Evolutionary conservation across 768 basidiomycete genomes (phyloP), one percentile per base, ranked within the genome.

Genomic region (Xerocomellus chrysenteron): DNA sequence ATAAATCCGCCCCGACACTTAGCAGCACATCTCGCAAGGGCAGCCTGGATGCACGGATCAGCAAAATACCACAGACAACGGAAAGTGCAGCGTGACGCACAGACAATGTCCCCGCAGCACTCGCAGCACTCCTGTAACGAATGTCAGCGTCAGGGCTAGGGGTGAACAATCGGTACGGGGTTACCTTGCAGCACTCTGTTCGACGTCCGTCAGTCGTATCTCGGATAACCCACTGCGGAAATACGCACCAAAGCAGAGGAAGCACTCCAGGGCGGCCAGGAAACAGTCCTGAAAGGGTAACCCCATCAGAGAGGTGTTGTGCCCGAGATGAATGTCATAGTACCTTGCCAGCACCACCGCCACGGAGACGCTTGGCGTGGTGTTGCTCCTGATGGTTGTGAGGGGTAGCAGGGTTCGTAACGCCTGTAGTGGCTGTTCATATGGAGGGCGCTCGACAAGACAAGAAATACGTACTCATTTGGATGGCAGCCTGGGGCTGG

Each of bases 1-100:
- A 39, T 33, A 28, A 1, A 35, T 42, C 24, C 33, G 13, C 19
- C 37, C n/a, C 13, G 5, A 7, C 41, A 53, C 45, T 75, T 76
- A 86, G 68, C 86, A 88, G 69, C 82, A 84, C 82, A 88, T 82
- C 75, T 90, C 88, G 76, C 88, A 90, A 10, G 88, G 88, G 78
- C 87, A 90, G 72, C 87, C 87, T 89, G 59, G 7, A 50, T 0
- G 6, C 10, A 30, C 3, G 16, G 9, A 9, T 60, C 43, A 68
- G 58, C 3, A 5, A 26, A 19, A 50, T 8, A 46, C 13, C 9
- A 24, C 16, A 19, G 17, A 14, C 4, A 33, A n/a, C 3, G 13
- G 2, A 30, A 28, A 8, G n/a, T 17, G 8, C 12, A 10, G 5
- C 5, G 14, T 37, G 30, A 65, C 88, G 68, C 66, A 89, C 88